Conservation (phyloP, 2,329 filamentous ascomycete genomes). For the Sclerotinia spermophila region DNA sequence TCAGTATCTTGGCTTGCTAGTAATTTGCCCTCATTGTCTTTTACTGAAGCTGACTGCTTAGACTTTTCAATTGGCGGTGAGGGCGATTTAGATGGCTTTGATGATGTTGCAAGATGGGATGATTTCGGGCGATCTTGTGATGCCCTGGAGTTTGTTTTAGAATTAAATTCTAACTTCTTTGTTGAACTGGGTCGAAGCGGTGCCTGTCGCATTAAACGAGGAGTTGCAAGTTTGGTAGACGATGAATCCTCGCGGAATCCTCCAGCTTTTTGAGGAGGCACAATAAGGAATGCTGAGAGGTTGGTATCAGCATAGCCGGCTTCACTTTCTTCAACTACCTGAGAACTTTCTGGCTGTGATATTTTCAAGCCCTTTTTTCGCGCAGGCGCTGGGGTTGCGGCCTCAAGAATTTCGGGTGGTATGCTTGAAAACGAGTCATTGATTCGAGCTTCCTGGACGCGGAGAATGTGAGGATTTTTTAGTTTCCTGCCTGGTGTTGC, state of each 20-base stretch:
- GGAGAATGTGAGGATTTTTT: slow-evolving; percentile 22
- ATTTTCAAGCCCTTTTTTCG: neutral
- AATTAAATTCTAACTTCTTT: neutral
- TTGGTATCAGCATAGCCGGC: neutral
- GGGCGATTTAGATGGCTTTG: slow-evolving; percentile 35
- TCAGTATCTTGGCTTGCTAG: neutral
- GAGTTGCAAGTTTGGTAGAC: slow-evolving; percentile 25
- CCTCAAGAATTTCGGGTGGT: slow-evolving; percentile 28
- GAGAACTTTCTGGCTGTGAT: neutral
- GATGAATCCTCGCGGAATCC: slow-evolving; percentile 31
- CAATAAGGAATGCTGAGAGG: neutral
- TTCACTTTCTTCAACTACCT: neutral
- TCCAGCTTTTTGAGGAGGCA: slow-evolving; percentile 11
- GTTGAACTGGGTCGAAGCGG: slow-evolving; percentile 8
- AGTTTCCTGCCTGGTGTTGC: slow-evolving; percentile 24
- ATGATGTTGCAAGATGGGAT: slow-evolving; percentile 23
- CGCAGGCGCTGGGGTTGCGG: slow-evolving; percentile 29
- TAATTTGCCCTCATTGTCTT: neutral
- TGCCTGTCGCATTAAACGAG: slow-evolving; percentile 23
- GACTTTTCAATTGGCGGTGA: slow-evolving; percentile 26
- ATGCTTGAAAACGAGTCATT: slow-evolving; percentile 34
- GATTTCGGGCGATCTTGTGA: slow-evolving; percentile 10
- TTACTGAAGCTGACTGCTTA: slow-evolving; percentile 4
- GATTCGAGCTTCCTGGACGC: slow-evolving; percentile 20
- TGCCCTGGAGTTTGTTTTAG: neutral